Percentiles rank a stretch among this genome's conserved stretches.
phyloP scores from a whole-genome alignment of 352 stramenopile species.

The Pythium monospermum region DNA sequence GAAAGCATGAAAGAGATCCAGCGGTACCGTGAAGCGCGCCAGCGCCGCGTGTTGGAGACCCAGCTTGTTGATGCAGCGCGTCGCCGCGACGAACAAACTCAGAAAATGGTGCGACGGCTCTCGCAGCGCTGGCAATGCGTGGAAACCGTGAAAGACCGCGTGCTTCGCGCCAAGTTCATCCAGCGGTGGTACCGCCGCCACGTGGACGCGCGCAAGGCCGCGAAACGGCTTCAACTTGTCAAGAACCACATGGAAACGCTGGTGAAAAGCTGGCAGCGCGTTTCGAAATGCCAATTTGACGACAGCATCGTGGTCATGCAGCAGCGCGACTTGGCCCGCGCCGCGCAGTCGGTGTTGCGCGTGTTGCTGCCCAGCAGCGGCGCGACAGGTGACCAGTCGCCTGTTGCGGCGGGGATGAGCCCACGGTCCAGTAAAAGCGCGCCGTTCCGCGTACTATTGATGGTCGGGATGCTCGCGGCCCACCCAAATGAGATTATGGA shows the following conservation, averaged over 20 bases:
- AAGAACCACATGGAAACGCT: constrained; percentile 33
- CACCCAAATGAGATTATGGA: constrained; percentile 68
- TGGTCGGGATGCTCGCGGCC: constrained; percentile 68
- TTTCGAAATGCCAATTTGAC: constrained; percentile 39
- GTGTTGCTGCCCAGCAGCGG: constrained; percentile 34
- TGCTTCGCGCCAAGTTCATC: constrained; percentile 62
- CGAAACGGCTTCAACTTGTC: constrained; percentile 28
- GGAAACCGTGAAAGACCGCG: constrained; percentile 56
- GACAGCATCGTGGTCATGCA: constrained; percentile 62
- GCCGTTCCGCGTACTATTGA: constrained; percentile 58
- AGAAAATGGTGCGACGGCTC: constrained; percentile 44
- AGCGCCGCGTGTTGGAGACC: constrained; percentile 31
- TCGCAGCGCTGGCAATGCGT: constrained; percentile 64
- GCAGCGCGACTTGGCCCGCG: constrained; percentile 39
- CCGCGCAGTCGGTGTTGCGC: constrained; percentile 46
- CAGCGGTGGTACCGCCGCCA: constrained; percentile 67
- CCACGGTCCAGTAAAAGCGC: constrained; percentile 25
- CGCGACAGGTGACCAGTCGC: constrained; percentile 8
- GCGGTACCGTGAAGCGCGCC: constrained; percentile 29
- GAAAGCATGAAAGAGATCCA: constrained; percentile 42
- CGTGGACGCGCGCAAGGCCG: constrained; percentile 37
- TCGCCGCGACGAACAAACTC: constrained; percentile 45
- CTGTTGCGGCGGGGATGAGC: constrained; percentile 8
- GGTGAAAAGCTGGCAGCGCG: constrained; percentile 38
- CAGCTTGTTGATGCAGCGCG: constrained; percentile 47